Base-by-base conservation (phyloP, 164 flowering plant genomes). In the Nelumbo lutea region DNA sequence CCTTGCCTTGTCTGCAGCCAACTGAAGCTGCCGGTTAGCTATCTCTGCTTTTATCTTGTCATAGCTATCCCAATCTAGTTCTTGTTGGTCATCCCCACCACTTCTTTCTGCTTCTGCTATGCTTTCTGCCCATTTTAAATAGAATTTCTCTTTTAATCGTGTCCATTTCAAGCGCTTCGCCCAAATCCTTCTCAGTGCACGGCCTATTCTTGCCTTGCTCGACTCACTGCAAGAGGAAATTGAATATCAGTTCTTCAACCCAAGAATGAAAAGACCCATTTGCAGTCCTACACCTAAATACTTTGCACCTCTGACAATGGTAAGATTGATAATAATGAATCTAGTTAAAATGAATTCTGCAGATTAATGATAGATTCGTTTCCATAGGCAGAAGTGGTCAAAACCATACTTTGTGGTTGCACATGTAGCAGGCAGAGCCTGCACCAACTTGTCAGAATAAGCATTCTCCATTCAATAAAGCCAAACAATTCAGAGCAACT, bases 1-100 rank as follows among this genome's bases (percentile, higher is more conserved):
- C 84, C 75, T 82, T 55, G 72, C 84, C 79, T 79, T 80, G 41
- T 86, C 86, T 68, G 72, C 81, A 70, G 79, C 74, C 72, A 50
- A 39, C 53, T 78, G 85, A 69, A 79, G 83, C 68, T 83, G 81
- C 60, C 78, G 73, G 50, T 70, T 68, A 67, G 70, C 71, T 45
- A 86, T 65, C 65, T 85, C 89, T 62, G 71, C 75, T 75, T 77
- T 74, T 2, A 88, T 73, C 70, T 79, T 88, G 39, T 86, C 87
- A 75, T 83, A 86, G 81, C 96, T 87, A 73, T 88, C 86, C 98
- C 98, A 93, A 6, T 80, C 78, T 61, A 90, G 84, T 75, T 87
- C 85, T 71, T 83, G 53, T 75, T 93, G 84, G 46, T 69, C 87
- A 55, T 2, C 68, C 39, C 85, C 83, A 72, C 97, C 98, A 73